Percentiles rank a stretch among this genome's conserved stretches.
phyloP scores from a whole-genome alignment of 2,329 filamentous ascomycete species.

The Dothidotthia symphoricarpi region DNA sequence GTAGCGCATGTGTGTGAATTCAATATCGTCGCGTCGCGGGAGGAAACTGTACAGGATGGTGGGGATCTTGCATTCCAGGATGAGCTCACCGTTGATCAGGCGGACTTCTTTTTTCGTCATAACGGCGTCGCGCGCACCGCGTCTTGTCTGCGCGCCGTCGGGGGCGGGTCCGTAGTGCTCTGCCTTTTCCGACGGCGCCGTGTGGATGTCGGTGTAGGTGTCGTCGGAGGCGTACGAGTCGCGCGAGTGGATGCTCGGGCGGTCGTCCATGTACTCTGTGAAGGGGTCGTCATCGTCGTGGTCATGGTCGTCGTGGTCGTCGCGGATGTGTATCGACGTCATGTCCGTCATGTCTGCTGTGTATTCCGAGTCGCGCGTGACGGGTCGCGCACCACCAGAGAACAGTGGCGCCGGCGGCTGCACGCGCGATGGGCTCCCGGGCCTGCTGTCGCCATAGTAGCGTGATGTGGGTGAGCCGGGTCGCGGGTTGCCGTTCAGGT shows the following conservation, averaged over 20 bases:
- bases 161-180: slow-evolving; percentile 87
- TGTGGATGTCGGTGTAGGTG: slow-evolving; percentile 55
- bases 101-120: slow-evolving; percentile 92
- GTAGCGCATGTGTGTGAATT: slow-evolving; percentile 99
- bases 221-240: slow-evolving; percentile 62
- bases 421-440: slow-evolving; percentile 81
- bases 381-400: slow-evolving; percentile 51
- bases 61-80: slow-evolving; percentile 97
- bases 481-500: slow-evolving; percentile 84
- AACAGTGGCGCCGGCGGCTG: slow-evolving; percentile 88
- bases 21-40: slow-evolving; percentile 84
- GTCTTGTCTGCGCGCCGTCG: slow-evolving; percentile 77
- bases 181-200: slow-evolving; percentile 56
- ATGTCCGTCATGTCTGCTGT: slow-evolving; percentile 65
- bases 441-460: slow-evolving; percentile 69
- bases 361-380: slow-evolving; percentile 44
- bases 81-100: slow-evolving; percentile 94
- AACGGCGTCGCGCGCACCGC: slow-evolving; percentile 82
- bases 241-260: slow-evolving; percentile 61
- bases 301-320: slow-evolving; percentile 68
- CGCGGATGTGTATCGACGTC: slow-evolving; percentile 67
- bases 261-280: slow-evolving; percentile 58
- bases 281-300: slow-evolving; percentile 68
- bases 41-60: slow-evolving; percentile 97
- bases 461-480: slow-evolving; percentile 87